Conservation (phyloP, 2,329 filamentous ascomycete species). For the Diaporthe sp. region DNA sequence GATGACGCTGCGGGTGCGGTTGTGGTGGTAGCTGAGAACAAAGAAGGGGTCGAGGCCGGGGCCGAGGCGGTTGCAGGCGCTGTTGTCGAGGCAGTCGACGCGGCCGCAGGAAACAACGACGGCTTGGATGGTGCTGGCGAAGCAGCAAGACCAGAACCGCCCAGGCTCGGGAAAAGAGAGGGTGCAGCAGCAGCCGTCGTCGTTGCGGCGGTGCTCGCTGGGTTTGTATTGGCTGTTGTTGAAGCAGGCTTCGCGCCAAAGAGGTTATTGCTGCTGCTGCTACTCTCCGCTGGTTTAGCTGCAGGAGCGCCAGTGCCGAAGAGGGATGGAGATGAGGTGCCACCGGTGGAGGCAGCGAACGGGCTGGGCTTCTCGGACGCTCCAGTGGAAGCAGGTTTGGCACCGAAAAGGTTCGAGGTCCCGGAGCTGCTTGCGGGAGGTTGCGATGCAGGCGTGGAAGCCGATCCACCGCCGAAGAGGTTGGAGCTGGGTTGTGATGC, state of each 20-base stretch:
- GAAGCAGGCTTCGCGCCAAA: slow-evolving; percentile 59
- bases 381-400: slow-evolving; percentile 41
- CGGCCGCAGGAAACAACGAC: slow-evolving; percentile 48
- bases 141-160: slow-evolving; percentile 31
- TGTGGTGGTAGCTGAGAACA: slow-evolving; percentile 31
- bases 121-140: slow-evolving; percentile 42
- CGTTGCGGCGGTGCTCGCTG: slow-evolving; percentile 43
- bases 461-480: slow-evolving; percentile 21
- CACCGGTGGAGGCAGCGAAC: slow-evolving; percentile 32
- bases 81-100: slow-evolving; percentile 42
- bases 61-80: slow-evolving; percentile 36
- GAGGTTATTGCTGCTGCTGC: slow-evolving; percentile 46
- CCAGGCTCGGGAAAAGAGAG: slow-evolving; percentile 38
- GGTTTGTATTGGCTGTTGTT: slow-evolving; percentile 48
- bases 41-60: slow-evolving; percentile 20
- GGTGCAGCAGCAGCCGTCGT: slow-evolving; percentile 42
- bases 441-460: slow-evolving; percentile 38
- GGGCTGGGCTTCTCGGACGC: slow-evolving; percentile 40
- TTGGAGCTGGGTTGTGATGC: slow-evolving; percentile 26
- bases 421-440: slow-evolving; percentile 36
- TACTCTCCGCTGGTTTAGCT: slow-evolving; percentile 46
- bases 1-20: slow-evolving; percentile 44
- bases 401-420: slow-evolving; percentile 28
- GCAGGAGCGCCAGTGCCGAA: slow-evolving; percentile 40
- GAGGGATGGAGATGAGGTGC: slow-evolving; percentile 28